phyloP scores from a whole-genome alignment of 352 stramenopile species.

The Synura sp. region DNA sequence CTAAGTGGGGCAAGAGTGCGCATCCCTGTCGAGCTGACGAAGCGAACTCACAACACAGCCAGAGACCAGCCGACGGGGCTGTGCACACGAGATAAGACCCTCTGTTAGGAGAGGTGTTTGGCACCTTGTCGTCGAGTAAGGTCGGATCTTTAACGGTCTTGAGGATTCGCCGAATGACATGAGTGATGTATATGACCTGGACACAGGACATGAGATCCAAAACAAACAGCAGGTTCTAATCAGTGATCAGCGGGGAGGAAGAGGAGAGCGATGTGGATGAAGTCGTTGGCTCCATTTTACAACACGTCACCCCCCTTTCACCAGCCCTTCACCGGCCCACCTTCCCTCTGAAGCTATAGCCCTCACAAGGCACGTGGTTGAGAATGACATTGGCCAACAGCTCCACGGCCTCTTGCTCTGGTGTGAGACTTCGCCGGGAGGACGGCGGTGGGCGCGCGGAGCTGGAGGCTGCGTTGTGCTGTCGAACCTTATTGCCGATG shows the following conservation, averaged over 20 bases:
- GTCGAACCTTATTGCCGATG: conserved; percentile 79
- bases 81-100: too few relatives aligned
- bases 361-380: conserved; percentile 95
- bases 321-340: background rate
- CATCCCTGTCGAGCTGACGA: too few relatives aligned
- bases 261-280: too few relatives aligned
- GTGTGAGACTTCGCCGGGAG: conserved; percentile 52
- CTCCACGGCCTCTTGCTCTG: conserved; percentile 91
- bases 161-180: conserved; percentile 55
- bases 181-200: conserved; percentile 24
- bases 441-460: too few relatives aligned
- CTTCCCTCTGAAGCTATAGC: conserved; percentile 62
- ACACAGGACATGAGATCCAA: background rate
- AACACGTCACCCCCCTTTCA: too few relatives aligned
- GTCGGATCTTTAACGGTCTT: conserved; percentile 75
- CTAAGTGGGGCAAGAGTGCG: too few relatives aligned
- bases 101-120: too few relatives aligned
- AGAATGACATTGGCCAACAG: conserved; percentile 95
- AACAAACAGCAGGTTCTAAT: background rate
- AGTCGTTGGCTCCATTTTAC: too few relatives aligned
- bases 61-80: too few relatives aligned
- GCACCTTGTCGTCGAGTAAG: conserved; percentile 89
- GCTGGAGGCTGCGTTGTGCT: background rate
- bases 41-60: too few relatives aligned
- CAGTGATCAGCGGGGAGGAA: too few relatives aligned